Percentiles rank a stretch among this genome's conserved stretches.
These are phyloP conservation scores for Bretschneidera sinensis DNA, from an alignment of 345 rosid genomes.

Conservation along the genomic window DNA sequence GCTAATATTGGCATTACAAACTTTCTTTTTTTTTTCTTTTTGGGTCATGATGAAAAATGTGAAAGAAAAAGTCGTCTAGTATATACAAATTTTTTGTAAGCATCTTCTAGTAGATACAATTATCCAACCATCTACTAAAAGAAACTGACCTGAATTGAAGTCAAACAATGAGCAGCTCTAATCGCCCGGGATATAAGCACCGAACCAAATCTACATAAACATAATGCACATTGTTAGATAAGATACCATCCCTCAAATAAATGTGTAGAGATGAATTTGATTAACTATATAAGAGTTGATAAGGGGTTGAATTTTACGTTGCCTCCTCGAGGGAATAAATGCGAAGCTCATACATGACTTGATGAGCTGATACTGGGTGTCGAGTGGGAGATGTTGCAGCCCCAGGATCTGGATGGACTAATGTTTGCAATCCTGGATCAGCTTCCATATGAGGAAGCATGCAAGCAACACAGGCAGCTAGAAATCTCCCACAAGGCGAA, in stretches of 20 bases:
- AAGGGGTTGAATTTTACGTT: slow-evolving; percentile 51
- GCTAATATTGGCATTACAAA: background rate
- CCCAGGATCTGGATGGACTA: slow-evolving; percentile 66
- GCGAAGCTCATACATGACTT: slow-evolving; percentile 95
- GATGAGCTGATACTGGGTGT: slow-evolving; percentile 88
- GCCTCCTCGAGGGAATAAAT: slow-evolving; percentile 91
- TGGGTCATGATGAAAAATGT: background rate
- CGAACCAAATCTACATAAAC: slow-evolving; percentile 61
- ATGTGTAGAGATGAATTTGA: background rate
- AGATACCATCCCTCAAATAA: slow-evolving; percentile 13
- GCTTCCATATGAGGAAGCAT: slow-evolving; percentile 75
- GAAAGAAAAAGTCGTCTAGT: background rate
- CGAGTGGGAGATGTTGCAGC: slow-evolving; percentile 88
- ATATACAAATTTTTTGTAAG: no score
- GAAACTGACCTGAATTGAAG: slow-evolving; percentile 84
- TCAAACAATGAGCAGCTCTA: slow-evolving; percentile 96
- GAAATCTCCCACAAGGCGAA: slow-evolving; percentile 97
- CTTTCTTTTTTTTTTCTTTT: no score
- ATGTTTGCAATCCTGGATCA: slow-evolving; percentile 67
- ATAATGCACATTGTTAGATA: slow-evolving; percentile 15
- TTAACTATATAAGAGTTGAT: background rate
- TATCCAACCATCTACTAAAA: slow-evolving; percentile 11
- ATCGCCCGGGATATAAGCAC: slow-evolving; percentile 89
- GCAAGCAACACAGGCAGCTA: slow-evolving; percentile 97
- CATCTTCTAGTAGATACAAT: slow-evolving; percentile 1